These are phyloP conservation scores for Parasitella parasitica DNA, from an alignment of 371 early-diverging fungal genomes.

Conservation along the genomic window DNA sequence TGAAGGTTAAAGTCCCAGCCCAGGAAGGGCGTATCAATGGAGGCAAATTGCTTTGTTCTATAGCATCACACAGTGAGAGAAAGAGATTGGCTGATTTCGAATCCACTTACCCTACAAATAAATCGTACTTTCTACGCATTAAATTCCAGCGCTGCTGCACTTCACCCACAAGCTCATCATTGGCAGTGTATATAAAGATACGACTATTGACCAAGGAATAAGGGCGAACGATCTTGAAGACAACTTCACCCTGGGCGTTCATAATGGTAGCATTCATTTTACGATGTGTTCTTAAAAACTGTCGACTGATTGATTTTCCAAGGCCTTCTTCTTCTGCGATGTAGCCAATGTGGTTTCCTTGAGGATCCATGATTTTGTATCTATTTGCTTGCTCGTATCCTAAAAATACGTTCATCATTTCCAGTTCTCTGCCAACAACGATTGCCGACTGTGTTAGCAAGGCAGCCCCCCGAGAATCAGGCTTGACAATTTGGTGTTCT, in stretches of 20 bases:
- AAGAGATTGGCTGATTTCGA: too few species aligned
- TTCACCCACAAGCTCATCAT: conserved; percentile 75
- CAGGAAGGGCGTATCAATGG: conserved; percentile 75
- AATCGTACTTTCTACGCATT: conserved; percentile 80
- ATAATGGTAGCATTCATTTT: conserved; percentile 77
- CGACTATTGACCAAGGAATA: conserved; percentile 80
- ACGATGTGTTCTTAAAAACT: conserved; percentile 77
- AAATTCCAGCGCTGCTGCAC: conserved; percentile 91
- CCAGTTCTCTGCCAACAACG: conserved; percentile 75
- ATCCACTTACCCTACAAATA: conserved; percentile 63
- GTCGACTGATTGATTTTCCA: conserved; percentile 64
- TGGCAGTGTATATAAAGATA: conserved; percentile 63
- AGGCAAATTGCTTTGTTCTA: conserved; percentile 68
- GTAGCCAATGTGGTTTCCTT: conserved; percentile 73
- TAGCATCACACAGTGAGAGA: too few species aligned
- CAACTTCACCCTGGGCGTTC: conserved; percentile 66
- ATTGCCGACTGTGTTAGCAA: conserved; percentile 61
- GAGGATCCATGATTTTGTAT: conserved; percentile 75
- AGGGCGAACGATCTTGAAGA: conserved; percentile 76
- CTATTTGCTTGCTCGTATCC: conserved; percentile 90
- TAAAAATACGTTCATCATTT: conserved; percentile 80
- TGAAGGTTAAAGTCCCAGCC: conserved; percentile 81
- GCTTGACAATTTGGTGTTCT: conserved; percentile 32
- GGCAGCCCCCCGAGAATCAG: conserved; percentile 41
- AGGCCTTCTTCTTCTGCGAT: conserved; percentile 80